These are phyloP conservation scores for Litchi chinensis DNA, from an alignment of 345 rosid genomes.

Conservation along the genomic window DNA sequence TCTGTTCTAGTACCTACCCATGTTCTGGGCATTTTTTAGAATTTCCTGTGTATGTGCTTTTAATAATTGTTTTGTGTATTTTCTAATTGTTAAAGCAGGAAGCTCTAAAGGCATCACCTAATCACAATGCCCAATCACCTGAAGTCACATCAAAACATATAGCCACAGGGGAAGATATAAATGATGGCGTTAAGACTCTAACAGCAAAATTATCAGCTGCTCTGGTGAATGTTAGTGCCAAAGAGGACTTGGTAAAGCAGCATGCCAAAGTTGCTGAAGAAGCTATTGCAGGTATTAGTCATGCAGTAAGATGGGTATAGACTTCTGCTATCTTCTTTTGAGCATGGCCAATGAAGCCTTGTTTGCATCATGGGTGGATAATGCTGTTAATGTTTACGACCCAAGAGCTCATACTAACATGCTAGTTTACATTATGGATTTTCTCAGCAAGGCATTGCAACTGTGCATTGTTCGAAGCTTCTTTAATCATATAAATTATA, in stretches of 20 bases:
- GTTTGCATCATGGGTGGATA: not conserved
- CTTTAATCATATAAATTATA: not conserved
- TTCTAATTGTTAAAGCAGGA: slow-evolving; percentile 49
- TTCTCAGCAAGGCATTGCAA: not conserved
- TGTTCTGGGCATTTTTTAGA: not conserved
- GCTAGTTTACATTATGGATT: not conserved
- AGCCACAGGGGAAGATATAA: slow-evolving; percentile 45
- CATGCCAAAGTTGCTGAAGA: slow-evolving; percentile 96
- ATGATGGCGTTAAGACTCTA: slow-evolving; percentile 49
- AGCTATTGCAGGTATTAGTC: slow-evolving; percentile 83
- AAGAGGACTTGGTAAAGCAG: slow-evolving; percentile 88
- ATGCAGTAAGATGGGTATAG: not conserved
- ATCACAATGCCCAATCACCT: slow-evolving; percentile 47
- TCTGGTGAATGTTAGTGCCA: slow-evolving; percentile 74
- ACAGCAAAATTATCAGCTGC: slow-evolving; percentile 85
- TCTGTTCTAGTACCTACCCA: not conserved
- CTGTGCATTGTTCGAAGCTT: not conserved
- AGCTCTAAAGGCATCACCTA: slow-evolving; percentile 55
- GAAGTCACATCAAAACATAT: slow-evolving; percentile 51
- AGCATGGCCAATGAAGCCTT: not conserved
- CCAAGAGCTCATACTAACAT: not conserved
- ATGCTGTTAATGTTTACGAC: not conserved
- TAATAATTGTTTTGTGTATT: slow-evolving; percentile 12
- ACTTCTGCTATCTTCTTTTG: not conserved
- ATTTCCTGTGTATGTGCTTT: not conserved